Evolutionary conservation across 202 grass and related monocot species (phyloP).

Genomic region (Zoysia matrella): DNA sequence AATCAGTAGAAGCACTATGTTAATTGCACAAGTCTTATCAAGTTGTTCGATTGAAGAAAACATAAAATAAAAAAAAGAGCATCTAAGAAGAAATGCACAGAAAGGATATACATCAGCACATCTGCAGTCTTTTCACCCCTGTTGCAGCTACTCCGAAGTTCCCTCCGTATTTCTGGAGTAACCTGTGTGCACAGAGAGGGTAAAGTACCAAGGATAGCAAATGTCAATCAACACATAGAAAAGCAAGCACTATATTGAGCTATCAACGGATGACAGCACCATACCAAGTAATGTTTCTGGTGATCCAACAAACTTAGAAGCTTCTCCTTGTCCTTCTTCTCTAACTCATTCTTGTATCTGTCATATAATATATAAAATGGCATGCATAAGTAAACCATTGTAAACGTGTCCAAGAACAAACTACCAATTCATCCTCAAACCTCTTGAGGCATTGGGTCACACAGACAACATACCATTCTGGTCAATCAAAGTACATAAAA

Average conservation of each 20-base stretch:
- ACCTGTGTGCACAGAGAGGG: slow-evolving; percentile 54
- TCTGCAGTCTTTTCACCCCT: slow-evolving; percentile 61
- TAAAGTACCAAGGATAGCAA: background rate
- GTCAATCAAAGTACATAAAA: background rate
- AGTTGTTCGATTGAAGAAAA: background rate
- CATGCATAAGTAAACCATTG: slow-evolving; percentile 8
- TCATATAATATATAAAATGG: background rate
- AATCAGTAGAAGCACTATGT: background rate
- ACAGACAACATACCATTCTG: background rate
- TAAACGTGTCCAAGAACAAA: background rate
- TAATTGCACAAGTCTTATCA: background rate
- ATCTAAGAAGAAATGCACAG: background rate
- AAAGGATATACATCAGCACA: slow-evolving; percentile 84
- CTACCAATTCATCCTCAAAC: background rate
- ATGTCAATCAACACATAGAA: background rate
- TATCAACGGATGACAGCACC: background rate
- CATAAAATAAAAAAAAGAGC: background rate
- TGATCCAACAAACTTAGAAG: slow-evolving; percentile 71
- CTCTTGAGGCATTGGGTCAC: background rate
- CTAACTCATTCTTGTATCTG: slow-evolving; percentile 92
- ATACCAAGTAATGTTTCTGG: slow-evolving; percentile 95
- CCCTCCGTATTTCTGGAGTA: slow-evolving; percentile 89
- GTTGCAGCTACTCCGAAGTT: slow-evolving; percentile 68
- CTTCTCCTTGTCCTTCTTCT: slow-evolving; percentile 77
- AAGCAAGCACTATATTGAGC: background rate